Base-by-base conservation (phyloP, 2,329 filamentous ascomycete genomes). In the Plectosphaerella plurivora region DNA sequence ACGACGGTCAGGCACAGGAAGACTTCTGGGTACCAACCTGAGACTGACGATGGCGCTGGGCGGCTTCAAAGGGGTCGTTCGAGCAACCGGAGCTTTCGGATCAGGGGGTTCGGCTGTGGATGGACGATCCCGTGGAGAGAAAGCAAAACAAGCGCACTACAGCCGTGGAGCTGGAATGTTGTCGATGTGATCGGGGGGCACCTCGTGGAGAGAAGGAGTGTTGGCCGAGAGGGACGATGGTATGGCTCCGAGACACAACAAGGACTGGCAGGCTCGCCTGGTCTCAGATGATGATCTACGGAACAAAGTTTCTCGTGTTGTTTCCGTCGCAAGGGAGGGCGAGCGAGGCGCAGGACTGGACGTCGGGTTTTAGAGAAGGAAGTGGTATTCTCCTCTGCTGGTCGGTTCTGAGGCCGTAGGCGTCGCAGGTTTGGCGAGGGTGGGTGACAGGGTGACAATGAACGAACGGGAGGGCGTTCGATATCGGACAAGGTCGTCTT, bases 341-440 rank as follows among this genome's bases (percentile, higher is more conserved):
- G 36, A 35, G 42, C 22, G 22, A 22, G 45, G 15, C 11, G 25
- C 11, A 18, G 25, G 12, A 25, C 25, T 16, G 45, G 14, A 10
- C 8, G 35, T 39, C 14, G 33, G 11, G 14, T 35, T 36, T 36
- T 24, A 15, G 22, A 44, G 39, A 25, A 69, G 16, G 6, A 11
- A 8, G 15, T n/a, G 37, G 41, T 24, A 12, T 49, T 14, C 57
- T 57, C 60, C 60, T 63, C 57, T 57, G 49, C 55, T 58, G 47
- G 44, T 18, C 41, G 41, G 60, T 50, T 51, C 61, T 68, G 67
- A 66, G 63, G 66, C 61, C 53, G 55, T 61, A 61, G 57, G 66
- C 69, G 70, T 74, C 68, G 69, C 70, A 73, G 69, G 61, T 68
- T 64, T 51, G 28, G 52, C 33, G 51, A 41, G 39, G 37, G 37